phyloP scores from a whole-genome alignment of 768 basidiomycete species.

The Galerina sulciceps region DNA sequence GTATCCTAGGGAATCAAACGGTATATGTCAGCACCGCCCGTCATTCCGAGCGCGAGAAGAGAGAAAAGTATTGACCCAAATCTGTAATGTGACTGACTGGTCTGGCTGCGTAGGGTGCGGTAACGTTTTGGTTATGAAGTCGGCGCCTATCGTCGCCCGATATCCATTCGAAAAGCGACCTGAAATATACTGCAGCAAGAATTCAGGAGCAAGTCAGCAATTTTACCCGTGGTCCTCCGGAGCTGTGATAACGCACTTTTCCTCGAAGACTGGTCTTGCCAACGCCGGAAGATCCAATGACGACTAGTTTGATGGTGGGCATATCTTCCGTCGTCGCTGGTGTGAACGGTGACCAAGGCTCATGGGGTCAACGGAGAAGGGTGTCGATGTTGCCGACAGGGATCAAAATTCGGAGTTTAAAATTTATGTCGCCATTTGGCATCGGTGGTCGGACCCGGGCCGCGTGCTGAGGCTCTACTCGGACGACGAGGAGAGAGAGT shows the following conservation, averaged over 20 bases:
- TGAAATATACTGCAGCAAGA: constrained; percentile 63
- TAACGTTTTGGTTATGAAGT: constrained; percentile 80
- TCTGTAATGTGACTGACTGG: constrained; percentile 70
- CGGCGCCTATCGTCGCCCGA: constrained; percentile 87
- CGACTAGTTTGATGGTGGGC: constrained; percentile 80
- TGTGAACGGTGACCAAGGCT: background rate
- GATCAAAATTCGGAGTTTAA: constrained; percentile 2
- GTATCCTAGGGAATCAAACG: constrained; percentile 60
- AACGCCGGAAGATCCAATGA: constrained; percentile 84
- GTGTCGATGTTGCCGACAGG: background rate
- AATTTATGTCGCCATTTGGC: background rate
- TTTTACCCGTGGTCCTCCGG: background rate
- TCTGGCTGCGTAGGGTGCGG: constrained; percentile 59
- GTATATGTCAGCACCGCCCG: constrained; percentile 1
- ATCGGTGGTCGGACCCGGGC: too few species aligned
- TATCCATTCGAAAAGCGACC: constrained; percentile 78
- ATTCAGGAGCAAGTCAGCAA: background rate
- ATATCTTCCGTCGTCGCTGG: constrained; percentile 37
- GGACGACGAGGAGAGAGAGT: too few species aligned
- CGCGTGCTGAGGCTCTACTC: too few species aligned
- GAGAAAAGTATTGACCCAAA: constrained; percentile 41
- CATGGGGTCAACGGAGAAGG: constrained; percentile 3
- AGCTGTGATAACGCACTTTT: constrained; percentile 51
- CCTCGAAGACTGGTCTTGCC: constrained; percentile 83
- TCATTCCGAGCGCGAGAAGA: constrained; percentile 1